Evolutionary conservation across 2,329 filamentous ascomycete genomes (phyloP).

Genomic region (Ophiosphaerella korrae): DNA sequence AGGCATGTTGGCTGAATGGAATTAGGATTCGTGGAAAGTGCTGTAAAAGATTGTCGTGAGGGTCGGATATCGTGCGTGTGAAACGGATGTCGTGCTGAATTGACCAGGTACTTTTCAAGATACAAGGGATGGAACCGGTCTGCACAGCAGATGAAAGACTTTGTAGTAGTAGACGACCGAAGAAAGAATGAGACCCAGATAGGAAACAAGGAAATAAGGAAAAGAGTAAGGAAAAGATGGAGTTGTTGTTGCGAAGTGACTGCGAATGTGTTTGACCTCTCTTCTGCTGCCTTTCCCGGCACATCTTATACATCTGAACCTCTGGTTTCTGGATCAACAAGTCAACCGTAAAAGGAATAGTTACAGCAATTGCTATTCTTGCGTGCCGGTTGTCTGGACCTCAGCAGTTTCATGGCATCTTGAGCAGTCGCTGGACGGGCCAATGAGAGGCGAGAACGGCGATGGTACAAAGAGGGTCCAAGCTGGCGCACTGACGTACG

Average conservation of each 20-base stretch:
- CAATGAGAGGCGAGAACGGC: constrained; percentile 39
- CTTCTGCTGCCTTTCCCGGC: constrained; percentile 17
- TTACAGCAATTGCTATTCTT: constrained; percentile 42
- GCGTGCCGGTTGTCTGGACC: constrained; percentile 33
- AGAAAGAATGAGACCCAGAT: constrained; percentile 29
- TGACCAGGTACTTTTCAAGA: constrained; percentile 26
- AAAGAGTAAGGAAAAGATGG: constrained; percentile 42
- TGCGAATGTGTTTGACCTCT: constrained; percentile 42
- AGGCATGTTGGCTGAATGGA: constrained; percentile 52
- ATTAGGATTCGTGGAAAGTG: constrained; percentile 4
- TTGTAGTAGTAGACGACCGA: constrained; percentile 17
- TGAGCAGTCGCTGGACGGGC: constrained; percentile 46
- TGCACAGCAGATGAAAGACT: constrained; percentile 45
- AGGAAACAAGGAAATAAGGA: constrained; percentile 43
- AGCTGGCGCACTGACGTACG: constrained; percentile 39
- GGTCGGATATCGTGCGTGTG: constrained; percentile 17
- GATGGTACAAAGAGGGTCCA: constrained; percentile 42
- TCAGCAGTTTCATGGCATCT: constrained; percentile 43
- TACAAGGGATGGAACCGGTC: constrained; percentile 38
- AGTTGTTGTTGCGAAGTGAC: constrained; percentile 34
- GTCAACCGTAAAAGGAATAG: constrained; percentile 24
- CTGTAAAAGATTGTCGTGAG: constrained; percentile 20
- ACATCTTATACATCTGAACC: constrained; percentile 35
- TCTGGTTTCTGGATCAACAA: constrained; percentile 23
- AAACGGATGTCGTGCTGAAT: constrained; percentile 18